Evolutionary conservation across 2,329 filamentous ascomycete genomes (phyloP).

Genomic region (Sarocladiaceae sp.): DNA sequence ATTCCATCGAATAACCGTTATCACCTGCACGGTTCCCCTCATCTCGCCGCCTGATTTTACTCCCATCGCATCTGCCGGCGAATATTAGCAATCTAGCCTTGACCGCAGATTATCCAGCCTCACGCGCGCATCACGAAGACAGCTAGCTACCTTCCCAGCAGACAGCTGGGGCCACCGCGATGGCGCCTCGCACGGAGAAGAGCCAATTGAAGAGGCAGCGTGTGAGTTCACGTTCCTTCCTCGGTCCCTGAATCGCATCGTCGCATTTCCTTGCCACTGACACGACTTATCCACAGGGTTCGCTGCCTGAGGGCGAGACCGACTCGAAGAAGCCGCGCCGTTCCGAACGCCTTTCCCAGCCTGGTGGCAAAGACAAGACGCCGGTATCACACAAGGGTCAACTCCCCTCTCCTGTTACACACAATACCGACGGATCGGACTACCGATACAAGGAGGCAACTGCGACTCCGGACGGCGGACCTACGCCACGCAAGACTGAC

Average conservation of each 20-base stretch:
- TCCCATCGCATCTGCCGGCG: not conserved
- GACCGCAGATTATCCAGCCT: not conserved
- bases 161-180: constrained; percentile 23
- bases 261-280: not conserved
- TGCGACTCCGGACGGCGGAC: constrained; percentile 59
- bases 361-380: constrained; percentile 43
- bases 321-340: constrained; percentile 81
- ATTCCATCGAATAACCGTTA: not conserved
- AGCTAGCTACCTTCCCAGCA: not conserved
- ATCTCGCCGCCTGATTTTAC: not conserved
- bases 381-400: constrained; percentile 59
- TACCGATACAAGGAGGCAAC: constrained; percentile 61
- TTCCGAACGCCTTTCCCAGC: constrained; percentile 63
- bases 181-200: constrained; percentile 63
- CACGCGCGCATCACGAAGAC: not conserved
- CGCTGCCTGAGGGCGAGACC: constrained; percentile 54
- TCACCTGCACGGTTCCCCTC: constrained; percentile 2
- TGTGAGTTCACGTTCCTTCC: constrained; percentile 46
- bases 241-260: too few relatives aligned
- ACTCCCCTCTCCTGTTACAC: constrained; percentile 75
- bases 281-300: constrained; percentile 46
- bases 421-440: constrained; percentile 51
- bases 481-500: constrained; percentile 43
- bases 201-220: constrained; percentile 78
- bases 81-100: not conserved